Evolutionary conservation across 2,329 filamentous ascomycete genomes (phyloP).

Genomic region (Monosporascus sp.): DNA sequence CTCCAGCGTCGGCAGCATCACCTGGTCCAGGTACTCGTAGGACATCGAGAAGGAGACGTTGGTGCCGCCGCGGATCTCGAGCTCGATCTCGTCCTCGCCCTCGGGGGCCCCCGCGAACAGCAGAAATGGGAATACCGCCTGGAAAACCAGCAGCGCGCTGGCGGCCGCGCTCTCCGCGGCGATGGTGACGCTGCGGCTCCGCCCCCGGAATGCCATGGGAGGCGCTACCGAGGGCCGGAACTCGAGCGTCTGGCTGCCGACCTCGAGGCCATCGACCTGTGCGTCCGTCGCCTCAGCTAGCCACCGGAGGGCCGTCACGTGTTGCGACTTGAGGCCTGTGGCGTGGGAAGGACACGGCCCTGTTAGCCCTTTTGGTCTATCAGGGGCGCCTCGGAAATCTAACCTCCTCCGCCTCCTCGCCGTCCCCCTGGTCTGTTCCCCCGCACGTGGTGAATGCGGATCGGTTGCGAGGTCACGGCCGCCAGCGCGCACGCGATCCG

Average conservation of each 20-base stretch:
- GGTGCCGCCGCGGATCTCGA: conserved; percentile 53
- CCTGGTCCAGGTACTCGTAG: conserved; percentile 59
- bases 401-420: conserved; percentile 23
- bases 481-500: conserved; percentile 51
- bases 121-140: conserved; percentile 55
- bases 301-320: conserved; percentile 50
- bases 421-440: conserved; percentile 41
- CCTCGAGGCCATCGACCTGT: conserved; percentile 40
- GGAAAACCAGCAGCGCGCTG: conserved; percentile 52
- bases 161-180: conserved; percentile 44
- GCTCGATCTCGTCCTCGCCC: conserved; percentile 35
- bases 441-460: conserved; percentile 49
- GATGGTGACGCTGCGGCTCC: conserved; percentile 39
- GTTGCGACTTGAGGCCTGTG: conserved; percentile 55
- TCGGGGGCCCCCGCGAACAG: conserved; percentile 47
- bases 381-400: not conserved
- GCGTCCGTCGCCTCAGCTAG: conserved; percentile 48
- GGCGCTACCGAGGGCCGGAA: conserved; percentile 39
- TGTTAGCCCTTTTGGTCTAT: no score
- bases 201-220: conserved; percentile 28
- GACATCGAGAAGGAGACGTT: conserved; percentile 52
- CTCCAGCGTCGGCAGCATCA: conserved; percentile 50
- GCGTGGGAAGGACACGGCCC: conserved; percentile 2
- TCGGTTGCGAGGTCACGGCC: conserved; percentile 46
- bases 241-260: conserved; percentile 46